Conservation (phyloP, 2,329 filamentous ascomycete species). For the Grosmannia serpens region DNA sequence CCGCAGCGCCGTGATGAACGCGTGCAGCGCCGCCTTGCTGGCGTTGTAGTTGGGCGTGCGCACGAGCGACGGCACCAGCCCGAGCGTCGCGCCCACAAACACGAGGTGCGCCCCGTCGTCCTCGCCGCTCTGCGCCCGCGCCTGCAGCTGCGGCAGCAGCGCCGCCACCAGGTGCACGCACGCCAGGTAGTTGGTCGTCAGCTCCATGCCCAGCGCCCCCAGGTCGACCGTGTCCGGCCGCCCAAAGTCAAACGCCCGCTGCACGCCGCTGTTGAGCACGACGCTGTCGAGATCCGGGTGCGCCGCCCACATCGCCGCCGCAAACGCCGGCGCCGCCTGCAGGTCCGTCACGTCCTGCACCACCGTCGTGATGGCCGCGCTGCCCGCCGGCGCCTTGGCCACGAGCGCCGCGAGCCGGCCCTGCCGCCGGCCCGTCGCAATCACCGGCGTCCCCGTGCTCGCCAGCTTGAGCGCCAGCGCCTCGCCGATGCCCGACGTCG, state of each 20-base stretch:
- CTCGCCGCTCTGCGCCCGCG: not conserved
- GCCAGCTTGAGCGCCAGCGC: slow-evolving; percentile 27
- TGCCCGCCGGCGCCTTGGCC: slow-evolving; percentile 3
- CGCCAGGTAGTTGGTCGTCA: slow-evolving; percentile 33
- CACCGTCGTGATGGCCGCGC: slow-evolving; percentile 13
- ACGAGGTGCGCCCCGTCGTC: slow-evolving; percentile 13
- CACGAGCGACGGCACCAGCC: slow-evolving; percentile 29
- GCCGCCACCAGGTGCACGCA: slow-evolving; percentile 31
- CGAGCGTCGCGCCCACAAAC: slow-evolving; percentile 19
- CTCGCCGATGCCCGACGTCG: slow-evolving; percentile 37
- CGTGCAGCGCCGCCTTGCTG: slow-evolving; percentile 36
- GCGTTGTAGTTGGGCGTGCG: slow-evolving; percentile 33
- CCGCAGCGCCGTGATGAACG: slow-evolving; percentile 30
- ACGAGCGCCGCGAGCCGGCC: slow-evolving; percentile 31
- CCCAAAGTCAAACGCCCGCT: slow-evolving; percentile 30
- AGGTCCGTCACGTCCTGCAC: slow-evolving; percentile 31
- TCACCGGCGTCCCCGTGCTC: slow-evolving; percentile 28
- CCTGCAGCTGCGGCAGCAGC: slow-evolving; percentile 30
- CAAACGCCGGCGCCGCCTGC: slow-evolving; percentile 22
- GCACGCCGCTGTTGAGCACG: slow-evolving; percentile 38
- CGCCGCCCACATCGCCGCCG: slow-evolving; percentile 18
- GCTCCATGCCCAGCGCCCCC: slow-evolving; percentile 24
- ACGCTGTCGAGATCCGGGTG: slow-evolving; percentile 38
- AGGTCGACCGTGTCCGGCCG: slow-evolving; percentile 29
- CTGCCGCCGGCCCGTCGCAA: slow-evolving; percentile 33